Base-by-base conservation (phyloP, 2,329 filamentous ascomycete species). In the Penicillium sp. region DNA sequence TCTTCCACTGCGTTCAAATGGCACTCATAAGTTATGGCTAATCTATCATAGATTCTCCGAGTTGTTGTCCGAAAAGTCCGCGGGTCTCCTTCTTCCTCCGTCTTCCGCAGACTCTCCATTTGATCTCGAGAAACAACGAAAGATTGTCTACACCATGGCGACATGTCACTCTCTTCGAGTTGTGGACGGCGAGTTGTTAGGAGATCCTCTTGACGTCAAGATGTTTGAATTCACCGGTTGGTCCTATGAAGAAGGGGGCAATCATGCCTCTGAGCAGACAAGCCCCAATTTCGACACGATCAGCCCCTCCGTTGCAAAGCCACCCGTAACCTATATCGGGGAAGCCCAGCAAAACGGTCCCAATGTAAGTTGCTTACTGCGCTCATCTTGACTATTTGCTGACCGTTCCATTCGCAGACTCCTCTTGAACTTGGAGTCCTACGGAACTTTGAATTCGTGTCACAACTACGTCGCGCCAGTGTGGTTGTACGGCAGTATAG, bases 201-300 rank as follows among this genome's bases (percentile, higher is more conserved):
- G 94, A 1, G 94, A 99, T 65, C 94, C 95, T 4, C 78, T 99
- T 1, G 94, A 99, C 69, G 79, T 96, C 51, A 97, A 97, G 69
- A 99, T 99, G 94, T 99, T 99, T 68, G 87, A 96, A 58, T 99
- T 96, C 62, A 97, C 94, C 0, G 82, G 83, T 5, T 99, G 94
- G 94, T 82, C 84, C 3, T 99, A 90, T 62, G 89, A 96, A 68
- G 94, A 99, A 75, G 90, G 69, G 18, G 69, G 91, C 2, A 85
- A 85, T 41, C 86, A 92, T 60, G 80, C 81, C 46, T 73, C 79
- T 22, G 81, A 80, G 25, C 83, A 83, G 46, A 79, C 79, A 38
- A 84, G 88, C 44, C 86, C 90, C 18, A 89, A 92, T 42, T 88
- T 92, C 51, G 86, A 96, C 33, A 86, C 88, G 5, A 71, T 74